phyloP scores from a whole-genome alignment of 2,329 filamentous ascomycete genomes.

The Sporothrix variecibatus region DNA sequence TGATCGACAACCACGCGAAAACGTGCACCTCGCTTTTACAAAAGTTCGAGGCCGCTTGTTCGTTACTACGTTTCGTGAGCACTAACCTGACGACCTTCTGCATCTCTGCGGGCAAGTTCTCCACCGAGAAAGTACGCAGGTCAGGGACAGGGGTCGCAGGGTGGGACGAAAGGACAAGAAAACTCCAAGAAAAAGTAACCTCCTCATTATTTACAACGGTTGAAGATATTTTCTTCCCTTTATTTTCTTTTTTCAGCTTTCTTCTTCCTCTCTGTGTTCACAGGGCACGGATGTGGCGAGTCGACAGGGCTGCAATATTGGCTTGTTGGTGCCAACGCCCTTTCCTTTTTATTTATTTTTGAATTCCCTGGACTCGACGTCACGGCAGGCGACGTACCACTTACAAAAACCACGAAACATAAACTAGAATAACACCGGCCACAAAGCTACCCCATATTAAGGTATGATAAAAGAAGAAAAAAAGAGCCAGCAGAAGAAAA shows the following conservation, averaged over 20 bases:
- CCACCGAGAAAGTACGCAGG: not conserved
- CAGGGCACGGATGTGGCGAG: not conserved
- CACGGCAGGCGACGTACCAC: not conserved
- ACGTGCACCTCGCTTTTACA: not conserved
- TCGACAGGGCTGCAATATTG: not conserved
- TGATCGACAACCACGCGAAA: not conserved
- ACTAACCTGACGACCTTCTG: not conserved
- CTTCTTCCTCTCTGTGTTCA: not conserved
- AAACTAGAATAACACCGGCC: not conserved
- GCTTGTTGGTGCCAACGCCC: not conserved
- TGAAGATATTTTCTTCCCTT: not conserved
- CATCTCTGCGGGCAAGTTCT: not conserved
- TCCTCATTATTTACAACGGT: not conserved
- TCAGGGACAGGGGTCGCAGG: not conserved
- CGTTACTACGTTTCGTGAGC: not conserved
- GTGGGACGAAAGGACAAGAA: not conserved
- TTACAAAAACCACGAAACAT: not conserved
- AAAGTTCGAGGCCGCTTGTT: not conserved
- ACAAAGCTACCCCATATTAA: not conserved
- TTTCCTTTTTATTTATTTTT: not conserved
- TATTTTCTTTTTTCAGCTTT: not conserved
- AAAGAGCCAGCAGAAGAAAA: not conserved
- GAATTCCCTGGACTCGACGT: not conserved
- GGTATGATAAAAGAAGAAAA: not conserved
- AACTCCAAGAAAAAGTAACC: not conserved